Conservation (phyloP, 208 protist species). For the Trypanosoma conorhini region DNA sequence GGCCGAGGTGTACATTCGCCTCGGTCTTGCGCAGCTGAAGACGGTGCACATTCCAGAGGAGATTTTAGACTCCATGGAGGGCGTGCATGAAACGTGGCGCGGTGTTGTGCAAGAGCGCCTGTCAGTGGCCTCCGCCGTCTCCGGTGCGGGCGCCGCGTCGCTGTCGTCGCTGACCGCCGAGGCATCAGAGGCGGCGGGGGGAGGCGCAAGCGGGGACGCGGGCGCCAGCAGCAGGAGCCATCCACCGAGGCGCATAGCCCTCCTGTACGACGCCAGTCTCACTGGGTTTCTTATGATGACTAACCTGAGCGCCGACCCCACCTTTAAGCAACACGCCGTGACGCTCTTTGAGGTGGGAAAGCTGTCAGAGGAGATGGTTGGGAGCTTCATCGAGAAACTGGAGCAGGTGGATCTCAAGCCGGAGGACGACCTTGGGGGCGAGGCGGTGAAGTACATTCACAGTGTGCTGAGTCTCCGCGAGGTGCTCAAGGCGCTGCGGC, state of each 20-base stretch:
- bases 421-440: slow-evolving; percentile 57
- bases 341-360: slow-evolving; percentile 93
- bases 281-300: slow-evolving; percentile 99
- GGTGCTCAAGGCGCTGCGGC: slow-evolving; percentile 61
- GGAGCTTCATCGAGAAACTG: slow-evolving; percentile 71
- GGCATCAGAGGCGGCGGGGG: not conserved
- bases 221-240: slow-evolving; percentile 21
- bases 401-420: slow-evolving; percentile 48
- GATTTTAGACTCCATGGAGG: slow-evolving; percentile 18
- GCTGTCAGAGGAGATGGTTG: slow-evolving; percentile 77
- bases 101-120: slow-evolving; percentile 21
- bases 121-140: slow-evolving; percentile 2
- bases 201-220: not conserved
- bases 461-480: slow-evolving; percentile 79
- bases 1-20: slow-evolving; percentile 86
- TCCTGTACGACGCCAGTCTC: slow-evolving; percentile 96
- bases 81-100: slow-evolving; percentile 63
- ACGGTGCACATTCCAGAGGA: slow-evolving; percentile 37
- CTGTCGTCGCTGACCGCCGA: not conserved
- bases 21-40: slow-evolving; percentile 87
- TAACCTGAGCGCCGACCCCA: slow-evolving; percentile 88
- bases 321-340: slow-evolving; percentile 90
- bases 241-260: slow-evolving; percentile 87
- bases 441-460: slow-evolving; percentile 86
- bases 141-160: not conserved